These are phyloP conservation scores for Rhododendron williamsianum DNA, from an alignment of 148 eudicot genomes.

Conservation along the genomic window DNA sequence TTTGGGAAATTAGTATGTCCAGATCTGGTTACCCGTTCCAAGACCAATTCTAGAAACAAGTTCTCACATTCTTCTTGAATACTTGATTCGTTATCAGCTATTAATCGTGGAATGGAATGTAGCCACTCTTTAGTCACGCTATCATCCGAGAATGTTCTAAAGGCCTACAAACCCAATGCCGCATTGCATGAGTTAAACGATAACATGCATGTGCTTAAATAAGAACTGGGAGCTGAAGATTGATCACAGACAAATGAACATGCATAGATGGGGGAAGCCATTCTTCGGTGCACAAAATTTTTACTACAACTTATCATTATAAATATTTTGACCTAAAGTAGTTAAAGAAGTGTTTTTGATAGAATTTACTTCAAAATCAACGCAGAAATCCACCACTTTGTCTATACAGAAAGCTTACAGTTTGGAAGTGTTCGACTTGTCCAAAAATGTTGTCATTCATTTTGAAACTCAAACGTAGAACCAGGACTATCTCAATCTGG, in stretches of 20 bases:
- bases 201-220: not conserved
- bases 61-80: constrained; percentile 96
- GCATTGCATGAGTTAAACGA: not conserved
- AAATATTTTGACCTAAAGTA: not conserved
- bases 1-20: constrained; percentile 28
- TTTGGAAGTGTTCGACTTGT: not conserved
- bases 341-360: not conserved
- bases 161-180: constrained; percentile 42
- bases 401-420: not conserved
- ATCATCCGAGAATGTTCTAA: constrained; percentile 51
- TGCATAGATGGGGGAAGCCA: not conserved
- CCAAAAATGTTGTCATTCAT: not conserved
- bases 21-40: constrained; percentile 64
- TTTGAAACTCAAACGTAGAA: not conserved
- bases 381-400: not conserved
- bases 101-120: constrained; percentile 81
- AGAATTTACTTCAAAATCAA: not conserved
- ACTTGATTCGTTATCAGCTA: constrained; percentile 84
- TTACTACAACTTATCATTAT: not conserved
- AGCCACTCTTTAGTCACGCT: constrained; percentile 81
- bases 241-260: not conserved
- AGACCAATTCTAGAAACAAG: constrained; percentile 70
- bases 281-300: not conserved
- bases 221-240: not conserved
- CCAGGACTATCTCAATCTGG: not conserved